Percentiles rank a stretch among this genome's conserved stretches.
Evolutionary conservation across 1,284 basidiomycete genomes (phyloP).

Genomic region (Uromyces viciae-fabae): DNA sequence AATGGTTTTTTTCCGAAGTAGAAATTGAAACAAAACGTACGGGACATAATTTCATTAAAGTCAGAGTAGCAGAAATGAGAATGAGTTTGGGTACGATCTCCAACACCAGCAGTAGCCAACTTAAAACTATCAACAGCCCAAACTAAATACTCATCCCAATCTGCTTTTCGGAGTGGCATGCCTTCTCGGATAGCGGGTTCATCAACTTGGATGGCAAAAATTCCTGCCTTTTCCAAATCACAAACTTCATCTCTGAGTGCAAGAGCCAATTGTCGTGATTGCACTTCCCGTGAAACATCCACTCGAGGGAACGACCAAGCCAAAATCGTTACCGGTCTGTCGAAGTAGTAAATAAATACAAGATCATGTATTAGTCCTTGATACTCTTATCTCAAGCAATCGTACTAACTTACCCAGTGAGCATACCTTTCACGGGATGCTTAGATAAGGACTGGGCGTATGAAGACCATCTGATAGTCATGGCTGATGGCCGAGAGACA

Average conservation of each 20-base stretch:
- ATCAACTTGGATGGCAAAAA: conserved; percentile 97
- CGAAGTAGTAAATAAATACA: not conserved
- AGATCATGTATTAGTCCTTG: not conserved
- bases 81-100: conserved; percentile 87
- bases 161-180: conserved; percentile 81
- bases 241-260: conserved; percentile 97
- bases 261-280: conserved; percentile 97
- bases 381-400: not conserved
- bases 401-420: conserved; percentile 47
- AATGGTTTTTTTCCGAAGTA: not conserved
- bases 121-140: conserved; percentile 99
- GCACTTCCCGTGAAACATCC: conserved; percentile 91
- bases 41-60: conserved; percentile 49
- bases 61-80: conserved; percentile 97
- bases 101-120: conserved; percentile 87
- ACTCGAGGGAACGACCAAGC: conserved; percentile 99
- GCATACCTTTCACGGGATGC: conserved; percentile 99
- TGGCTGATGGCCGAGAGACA: conserved; percentile 84
- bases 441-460: conserved; percentile 93
- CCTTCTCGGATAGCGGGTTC: conserved; percentile 99
- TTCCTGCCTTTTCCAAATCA: conserved; percentile 95
- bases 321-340: conserved; percentile 65
- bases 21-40: not conserved
- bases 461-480: conserved; percentile 95
- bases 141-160: conserved; percentile 89